Base-by-base conservation (phyloP, 2,329 filamentous ascomycete species). In the Mollisia scopiformis region DNA sequence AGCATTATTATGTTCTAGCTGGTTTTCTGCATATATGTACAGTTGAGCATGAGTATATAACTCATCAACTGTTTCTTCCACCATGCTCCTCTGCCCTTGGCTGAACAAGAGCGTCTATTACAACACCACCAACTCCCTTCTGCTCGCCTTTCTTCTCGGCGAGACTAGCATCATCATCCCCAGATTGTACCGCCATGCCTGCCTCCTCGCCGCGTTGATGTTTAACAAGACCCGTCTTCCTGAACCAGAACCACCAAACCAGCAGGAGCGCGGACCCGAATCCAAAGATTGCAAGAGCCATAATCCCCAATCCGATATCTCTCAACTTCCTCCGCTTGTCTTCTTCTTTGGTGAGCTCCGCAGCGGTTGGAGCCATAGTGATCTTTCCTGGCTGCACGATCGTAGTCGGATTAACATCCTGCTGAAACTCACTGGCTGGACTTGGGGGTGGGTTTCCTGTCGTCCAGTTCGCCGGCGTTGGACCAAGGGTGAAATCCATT, bases 401-500 rank as follows among this genome's bases (percentile, higher is more conserved):
- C 3, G 21, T 55, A 16, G 28, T 61, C 10, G 56, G 25, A 27
- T 46, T 58, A 3, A 33, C 30, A 19, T 35, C 37, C 23, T 57
- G 56, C 14, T 28, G 23, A 27, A 54, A 50, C 25, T 59, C 59
- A 19, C 58, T 64, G 7, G 82, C 86, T n/a, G 86, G 85, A 69
- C 85, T 89, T 1, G 88, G 88, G 8, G 87, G 88, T 13, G 35
- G 25, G 31, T 51, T 25, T 14, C 62, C 57, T 14, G 87, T 88
- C 57, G 80, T 80, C 87, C 88, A 91, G 57, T 79, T 73, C 23
- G 68, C 75, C 4, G 82, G 78, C 39, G 79, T 74, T 1, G 71
- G 52, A 0, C 88, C 88, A 14, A 91, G 75, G 11, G 84, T 80
- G 70, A 89, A 89, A 31, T 89, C 84, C 66, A 91, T 73, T 1